A percentile compares a stretch with the other conserved stretches of the same genome.
phyloP scores from a whole-genome alignment of 2,329 filamentous ascomycete genomes.

The Neurospora crassa region DNA sequence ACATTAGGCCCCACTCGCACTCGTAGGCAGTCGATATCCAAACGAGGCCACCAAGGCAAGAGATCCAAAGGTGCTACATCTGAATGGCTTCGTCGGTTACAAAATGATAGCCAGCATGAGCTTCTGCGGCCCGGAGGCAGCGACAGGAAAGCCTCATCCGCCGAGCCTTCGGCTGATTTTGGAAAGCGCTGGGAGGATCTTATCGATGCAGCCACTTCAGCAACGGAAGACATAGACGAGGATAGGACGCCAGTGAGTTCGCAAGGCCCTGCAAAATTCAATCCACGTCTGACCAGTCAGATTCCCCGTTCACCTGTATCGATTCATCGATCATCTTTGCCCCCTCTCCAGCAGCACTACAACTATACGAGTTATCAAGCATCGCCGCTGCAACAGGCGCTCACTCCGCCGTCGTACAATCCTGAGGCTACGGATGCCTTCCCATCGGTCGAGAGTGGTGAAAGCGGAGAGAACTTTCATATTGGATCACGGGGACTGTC shows the following conservation, averaged over 20 bases:
- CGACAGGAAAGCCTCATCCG: slow-evolving; percentile 75
- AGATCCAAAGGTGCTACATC: slow-evolving; percentile 63
- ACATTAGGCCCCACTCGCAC: slow-evolving; percentile 61
- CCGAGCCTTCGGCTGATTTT: slow-evolving; percentile 71
- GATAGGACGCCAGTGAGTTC: slow-evolving; percentile 76
- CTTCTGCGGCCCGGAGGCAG: slow-evolving; percentile 57
- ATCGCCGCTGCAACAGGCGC: slow-evolving; percentile 79
- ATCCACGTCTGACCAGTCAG: slow-evolving; percentile 37
- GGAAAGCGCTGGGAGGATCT: slow-evolving; percentile 94
- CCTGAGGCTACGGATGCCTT: slow-evolving; percentile 67
- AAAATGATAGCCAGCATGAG: slow-evolving; percentile 39
- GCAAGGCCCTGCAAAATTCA: slow-evolving; percentile 29
- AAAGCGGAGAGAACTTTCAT: slow-evolving; percentile 63
- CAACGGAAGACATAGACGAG: slow-evolving; percentile 82
- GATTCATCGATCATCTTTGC: slow-evolving; percentile 51
- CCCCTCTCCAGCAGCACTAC: slow-evolving; percentile 43
- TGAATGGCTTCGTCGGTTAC: slow-evolving; percentile 51
- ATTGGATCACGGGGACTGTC: slow-evolving; percentile 56
- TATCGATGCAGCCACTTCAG: slow-evolving; percentile 85
- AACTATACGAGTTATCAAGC: slow-evolving; percentile 63
- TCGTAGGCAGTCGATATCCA: slow-evolving; percentile 78
- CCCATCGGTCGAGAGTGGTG: slow-evolving; percentile 75
- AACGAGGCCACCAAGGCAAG: slow-evolving; percentile 73
- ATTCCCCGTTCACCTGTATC: slow-evolving; percentile 57
- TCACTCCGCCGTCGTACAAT: slow-evolving; percentile 71